Percentiles rank a stretch among this genome's conserved stretches.
These are phyloP conservation scores for Alternaria angustiovoidea DNA, from an alignment of 2,329 filamentous ascomycete species.

Conservation along the genomic window DNA sequence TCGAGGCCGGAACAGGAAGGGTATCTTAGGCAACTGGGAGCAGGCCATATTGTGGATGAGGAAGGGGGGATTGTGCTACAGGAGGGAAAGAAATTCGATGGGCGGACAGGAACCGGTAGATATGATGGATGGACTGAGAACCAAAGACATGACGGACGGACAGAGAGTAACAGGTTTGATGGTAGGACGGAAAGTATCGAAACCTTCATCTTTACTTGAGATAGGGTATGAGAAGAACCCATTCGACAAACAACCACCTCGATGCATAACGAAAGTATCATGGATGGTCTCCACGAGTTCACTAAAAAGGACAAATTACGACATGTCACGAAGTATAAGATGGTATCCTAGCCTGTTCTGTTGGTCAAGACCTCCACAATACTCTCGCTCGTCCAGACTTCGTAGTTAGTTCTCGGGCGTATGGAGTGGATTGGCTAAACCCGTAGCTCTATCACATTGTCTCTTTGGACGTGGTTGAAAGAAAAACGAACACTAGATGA, in stretches of 20 bases:
- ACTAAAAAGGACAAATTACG: not conserved
- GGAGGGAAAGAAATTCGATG: not conserved
- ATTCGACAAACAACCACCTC: not conserved
- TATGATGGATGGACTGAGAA: not conserved
- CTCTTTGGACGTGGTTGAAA: not conserved
- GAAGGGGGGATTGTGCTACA: slow-evolving; percentile 1
- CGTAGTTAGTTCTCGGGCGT: not conserved
- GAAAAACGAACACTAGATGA: not conserved
- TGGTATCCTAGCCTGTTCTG: not conserved
- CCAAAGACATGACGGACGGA: not conserved
- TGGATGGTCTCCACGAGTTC: not conserved
- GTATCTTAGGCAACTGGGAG: not conserved
- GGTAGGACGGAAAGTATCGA: not conserved
- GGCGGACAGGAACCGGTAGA: not conserved
- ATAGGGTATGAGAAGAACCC: not conserved
- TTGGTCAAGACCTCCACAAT: not conserved
- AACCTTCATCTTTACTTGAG: not conserved
- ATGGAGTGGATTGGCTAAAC: too few relatives aligned
- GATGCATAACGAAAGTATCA: not conserved
- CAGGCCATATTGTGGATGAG: not conserved
- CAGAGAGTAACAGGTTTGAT: not conserved
- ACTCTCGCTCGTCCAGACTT: not conserved
- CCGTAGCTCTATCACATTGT: too few relatives aligned
- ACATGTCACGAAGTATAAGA: not conserved
- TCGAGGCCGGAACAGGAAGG: not conserved